A percentile compares a stretch with the other conserved stretches of the same genome.
Evolutionary conservation across 2,329 filamentous ascomycete species (phyloP).

Genomic region (Thelonectria rubi): DNA sequence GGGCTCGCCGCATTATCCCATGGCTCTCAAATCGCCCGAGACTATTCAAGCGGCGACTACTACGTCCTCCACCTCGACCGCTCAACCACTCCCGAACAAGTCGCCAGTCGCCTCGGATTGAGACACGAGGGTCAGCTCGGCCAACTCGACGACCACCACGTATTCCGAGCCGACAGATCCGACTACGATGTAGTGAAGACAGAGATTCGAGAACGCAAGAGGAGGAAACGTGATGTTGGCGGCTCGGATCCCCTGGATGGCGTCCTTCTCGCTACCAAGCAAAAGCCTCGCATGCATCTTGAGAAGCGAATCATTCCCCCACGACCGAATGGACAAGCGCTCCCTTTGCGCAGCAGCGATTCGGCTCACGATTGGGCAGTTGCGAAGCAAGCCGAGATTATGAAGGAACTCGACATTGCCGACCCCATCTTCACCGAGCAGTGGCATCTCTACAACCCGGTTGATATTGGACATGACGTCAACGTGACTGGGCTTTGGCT

Average conservation of each 20-base stretch:
- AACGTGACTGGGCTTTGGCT: slow-evolving; percentile 96
- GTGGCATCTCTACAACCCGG: slow-evolving; percentile 92
- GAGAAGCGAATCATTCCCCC: slow-evolving; percentile 61
- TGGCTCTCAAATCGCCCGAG: slow-evolving; percentile 64
- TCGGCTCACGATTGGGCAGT: slow-evolving; percentile 55
- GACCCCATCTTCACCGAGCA: slow-evolving; percentile 95
- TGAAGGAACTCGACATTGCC: slow-evolving; percentile 73
- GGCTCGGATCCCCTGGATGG: slow-evolving; percentile 72
- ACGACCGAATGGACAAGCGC: slow-evolving; percentile 42
- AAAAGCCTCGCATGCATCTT: slow-evolving; percentile 59
- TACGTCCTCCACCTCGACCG: slow-evolving; percentile 87
- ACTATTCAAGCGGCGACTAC: slow-evolving; percentile 87
- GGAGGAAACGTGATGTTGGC: slow-evolving; percentile 67
- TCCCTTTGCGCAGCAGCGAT: not conserved
- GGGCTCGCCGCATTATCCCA: slow-evolving; percentile 60
- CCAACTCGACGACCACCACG: slow-evolving; percentile 80
- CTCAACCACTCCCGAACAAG: slow-evolving; percentile 69
- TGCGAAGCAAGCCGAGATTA: slow-evolving; percentile 67
- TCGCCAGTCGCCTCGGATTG: slow-evolving; percentile 79
- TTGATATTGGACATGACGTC: slow-evolving; percentile 86
- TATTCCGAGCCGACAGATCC: slow-evolving; percentile 79
- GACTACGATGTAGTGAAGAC: slow-evolving; percentile 66
- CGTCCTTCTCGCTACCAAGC: slow-evolving; percentile 83
- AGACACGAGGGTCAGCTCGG: slow-evolving; percentile 83
- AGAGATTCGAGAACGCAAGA: slow-evolving; percentile 62